These are phyloP conservation scores for Teunomyces barrocoloradensis DNA, from an alignment of 805 yeast species.

Conservation along the genomic window DNA sequence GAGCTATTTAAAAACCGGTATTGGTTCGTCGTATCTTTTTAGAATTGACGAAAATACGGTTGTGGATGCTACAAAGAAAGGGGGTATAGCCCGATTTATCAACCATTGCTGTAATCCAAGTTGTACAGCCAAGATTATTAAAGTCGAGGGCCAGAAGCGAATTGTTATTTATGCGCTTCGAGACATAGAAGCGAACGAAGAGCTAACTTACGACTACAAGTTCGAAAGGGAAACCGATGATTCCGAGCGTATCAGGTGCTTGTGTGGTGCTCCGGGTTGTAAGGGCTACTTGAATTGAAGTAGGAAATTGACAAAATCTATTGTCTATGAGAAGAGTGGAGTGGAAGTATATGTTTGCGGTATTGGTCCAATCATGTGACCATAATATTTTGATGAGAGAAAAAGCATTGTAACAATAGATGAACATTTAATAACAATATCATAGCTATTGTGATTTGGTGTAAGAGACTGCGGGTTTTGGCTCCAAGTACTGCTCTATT, in stretches of 20 bases:
- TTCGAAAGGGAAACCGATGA: conserved; percentile 90
- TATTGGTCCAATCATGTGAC: neutral
- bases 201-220: conserved; percentile 92
- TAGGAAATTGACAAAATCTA: conserved; percentile 4
- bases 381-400: neutral
- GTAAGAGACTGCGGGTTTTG: neutral
- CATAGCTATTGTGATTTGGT: neutral
- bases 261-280: conserved; percentile 94
- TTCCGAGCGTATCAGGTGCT: conserved; percentile 82
- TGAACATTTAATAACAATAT: neutral
- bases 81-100: conserved; percentile 95
- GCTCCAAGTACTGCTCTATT: neutral
- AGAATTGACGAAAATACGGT: conserved; percentile 92
- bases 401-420: conserved; percentile 1
- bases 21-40: conserved; percentile 91
- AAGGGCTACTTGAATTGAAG: conserved; percentile 79
- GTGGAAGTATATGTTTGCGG: neutral
- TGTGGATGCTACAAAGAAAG: conserved; percentile 95
- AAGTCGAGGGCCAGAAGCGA: conserved; percentile 89
- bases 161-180: conserved; percentile 92
- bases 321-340: neutral
- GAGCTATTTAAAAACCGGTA: conserved; percentile 82
- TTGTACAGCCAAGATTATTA: conserved; percentile 94
- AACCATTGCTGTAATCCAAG: conserved; percentile 98
- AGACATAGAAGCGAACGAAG: conserved; percentile 86